phyloP scores from a whole-genome alignment of 768 basidiomycete species.

The Podaxis rugospora region DNA sequence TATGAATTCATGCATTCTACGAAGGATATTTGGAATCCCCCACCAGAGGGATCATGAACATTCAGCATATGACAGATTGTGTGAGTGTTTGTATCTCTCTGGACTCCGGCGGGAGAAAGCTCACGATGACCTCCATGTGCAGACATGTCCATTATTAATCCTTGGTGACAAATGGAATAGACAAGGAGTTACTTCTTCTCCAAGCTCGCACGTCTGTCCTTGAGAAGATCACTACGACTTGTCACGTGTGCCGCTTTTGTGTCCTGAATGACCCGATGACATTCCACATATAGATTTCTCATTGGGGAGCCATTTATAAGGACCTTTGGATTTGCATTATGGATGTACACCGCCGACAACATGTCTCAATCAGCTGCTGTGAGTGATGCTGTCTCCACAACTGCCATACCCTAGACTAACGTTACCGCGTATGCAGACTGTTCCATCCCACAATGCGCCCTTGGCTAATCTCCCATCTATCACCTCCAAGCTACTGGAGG shows the following conservation, averaged over 20 bases:
- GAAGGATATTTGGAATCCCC: slow-evolving; percentile 80
- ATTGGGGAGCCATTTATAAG: background rate
- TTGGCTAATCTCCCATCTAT: slow-evolving; percentile 51
- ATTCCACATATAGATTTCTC: background rate
- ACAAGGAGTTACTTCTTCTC: background rate
- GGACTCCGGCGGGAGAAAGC: slow-evolving; percentile 1
- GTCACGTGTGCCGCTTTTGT: background rate
- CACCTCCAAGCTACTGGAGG: slow-evolving; percentile 49
- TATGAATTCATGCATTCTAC: slow-evolving; percentile 94
- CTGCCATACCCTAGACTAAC: background rate
- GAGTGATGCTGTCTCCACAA: background rate
- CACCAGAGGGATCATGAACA: slow-evolving; percentile 19
- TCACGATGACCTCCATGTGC: slow-evolving; percentile 5
- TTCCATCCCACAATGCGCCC: slow-evolving; percentile 39
- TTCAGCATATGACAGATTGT: slow-evolving; percentile 3
- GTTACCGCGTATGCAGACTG: slow-evolving; percentile 22
- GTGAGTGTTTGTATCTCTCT: slow-evolving; percentile 7
- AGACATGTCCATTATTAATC: slow-evolving; percentile 2
- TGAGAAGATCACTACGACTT: background rate
- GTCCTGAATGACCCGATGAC: background rate
- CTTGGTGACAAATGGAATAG: slow-evolving; percentile 6
- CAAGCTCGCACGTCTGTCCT: background rate
- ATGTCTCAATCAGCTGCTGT: slow-evolving; percentile 13
- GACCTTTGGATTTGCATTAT: background rate
- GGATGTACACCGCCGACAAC: background rate